These are phyloP conservation scores for Wallacemonas collosoma DNA, from an alignment of 208 protist species.

Conservation along the genomic window DNA sequence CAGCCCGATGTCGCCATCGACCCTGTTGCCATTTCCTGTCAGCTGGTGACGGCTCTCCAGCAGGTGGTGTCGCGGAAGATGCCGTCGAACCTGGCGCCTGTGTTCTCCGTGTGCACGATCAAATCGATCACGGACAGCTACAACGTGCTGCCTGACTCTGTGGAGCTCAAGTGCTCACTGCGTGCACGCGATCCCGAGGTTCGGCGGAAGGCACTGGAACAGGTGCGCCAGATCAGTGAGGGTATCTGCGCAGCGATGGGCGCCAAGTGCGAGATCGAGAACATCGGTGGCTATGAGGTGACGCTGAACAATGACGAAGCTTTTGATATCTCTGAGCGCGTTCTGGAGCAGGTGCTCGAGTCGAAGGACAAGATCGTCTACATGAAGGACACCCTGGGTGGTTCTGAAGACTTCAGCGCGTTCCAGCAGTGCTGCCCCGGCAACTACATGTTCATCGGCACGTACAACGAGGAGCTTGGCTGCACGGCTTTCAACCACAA, in stretches of 20 bases:
- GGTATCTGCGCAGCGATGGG: conserved; percentile 32
- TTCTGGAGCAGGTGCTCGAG: conserved; percentile 31
- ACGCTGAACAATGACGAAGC: conserved; percentile 45
- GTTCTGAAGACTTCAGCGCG: conserved; percentile 54
- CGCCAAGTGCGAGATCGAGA: conserved; percentile 36
- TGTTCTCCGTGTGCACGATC: conserved; percentile 47
- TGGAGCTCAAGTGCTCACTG: conserved; percentile 50
- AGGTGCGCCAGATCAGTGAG: conserved; percentile 34
- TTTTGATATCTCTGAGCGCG: conserved; percentile 38
- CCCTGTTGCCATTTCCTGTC: conserved; percentile 43
- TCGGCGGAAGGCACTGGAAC: conserved; percentile 27
- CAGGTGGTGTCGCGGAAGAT: conserved; percentile 53
- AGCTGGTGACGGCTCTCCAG: conserved; percentile 51
- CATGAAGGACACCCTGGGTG: conserved; percentile 26
- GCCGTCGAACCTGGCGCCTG: conserved; percentile 34
- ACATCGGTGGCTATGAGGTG: conserved; percentile 42
- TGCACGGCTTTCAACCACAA: conserved; percentile 47
- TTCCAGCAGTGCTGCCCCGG: conserved; percentile 38
- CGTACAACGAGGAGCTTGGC: conserved; percentile 32
- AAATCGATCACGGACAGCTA: conserved; percentile 45
- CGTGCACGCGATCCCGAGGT: conserved; percentile 39
- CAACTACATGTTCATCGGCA: conserved; percentile 53
- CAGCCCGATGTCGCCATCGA: conserved; percentile 54
- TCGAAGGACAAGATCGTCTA: conserved; percentile 33
- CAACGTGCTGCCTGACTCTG: conserved; percentile 61